Percentiles rank a stretch among this genome's conserved stretches.
phyloP scores from a whole-genome alignment of 495 filamentous ascomycete genomes.

The Stereocaulon alpinum region DNA sequence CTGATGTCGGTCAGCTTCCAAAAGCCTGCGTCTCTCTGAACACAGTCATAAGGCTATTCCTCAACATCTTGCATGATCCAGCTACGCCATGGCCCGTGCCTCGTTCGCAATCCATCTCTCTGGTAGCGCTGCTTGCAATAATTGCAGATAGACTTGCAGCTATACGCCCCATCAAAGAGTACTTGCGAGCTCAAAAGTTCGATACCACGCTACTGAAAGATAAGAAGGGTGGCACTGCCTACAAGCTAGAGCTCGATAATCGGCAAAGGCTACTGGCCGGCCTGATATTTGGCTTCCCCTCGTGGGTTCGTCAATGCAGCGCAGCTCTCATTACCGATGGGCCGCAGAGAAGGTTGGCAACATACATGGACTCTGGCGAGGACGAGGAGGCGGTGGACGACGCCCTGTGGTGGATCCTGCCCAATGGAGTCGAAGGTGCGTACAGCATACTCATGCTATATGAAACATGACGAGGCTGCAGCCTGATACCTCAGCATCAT shows the following conservation, averaged over 20 bases:
- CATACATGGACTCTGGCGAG: conserved; percentile 28
- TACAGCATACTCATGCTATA: background rate
- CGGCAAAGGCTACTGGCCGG: conserved; percentile 56
- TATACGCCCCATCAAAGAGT: conserved; percentile 34
- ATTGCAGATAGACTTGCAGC: conserved; percentile 57
- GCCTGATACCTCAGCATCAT: background rate
- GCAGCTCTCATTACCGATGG: conserved; percentile 55
- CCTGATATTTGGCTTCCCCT: conserved; percentile 44
- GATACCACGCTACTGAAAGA: conserved; percentile 27
- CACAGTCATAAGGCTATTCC: conserved; percentile 8
- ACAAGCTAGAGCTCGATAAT: conserved; percentile 41
- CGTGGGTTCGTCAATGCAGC: conserved; percentile 43
- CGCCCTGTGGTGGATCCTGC: conserved; percentile 64
- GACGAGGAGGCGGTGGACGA: conserved; percentile 33
- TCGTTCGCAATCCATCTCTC: conserved; percentile 30
- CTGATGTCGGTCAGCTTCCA: conserved; percentile 13
- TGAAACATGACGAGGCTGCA: background rate
- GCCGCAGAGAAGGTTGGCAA: conserved; percentile 49
- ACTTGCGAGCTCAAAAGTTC: conserved; percentile 28
- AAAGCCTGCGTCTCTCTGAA: background rate
- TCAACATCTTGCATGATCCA: conserved; percentile 15
- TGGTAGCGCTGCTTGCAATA: conserved; percentile 52
- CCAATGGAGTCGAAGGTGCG: conserved; percentile 59
- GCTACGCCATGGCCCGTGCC: conserved; percentile 5
- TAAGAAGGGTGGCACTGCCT: conserved; percentile 24